These are phyloP conservation scores for Cryptococcus neoformans DNA, from an alignment of 1,284 basidiomycete species.

Conservation along the genomic window DNA sequence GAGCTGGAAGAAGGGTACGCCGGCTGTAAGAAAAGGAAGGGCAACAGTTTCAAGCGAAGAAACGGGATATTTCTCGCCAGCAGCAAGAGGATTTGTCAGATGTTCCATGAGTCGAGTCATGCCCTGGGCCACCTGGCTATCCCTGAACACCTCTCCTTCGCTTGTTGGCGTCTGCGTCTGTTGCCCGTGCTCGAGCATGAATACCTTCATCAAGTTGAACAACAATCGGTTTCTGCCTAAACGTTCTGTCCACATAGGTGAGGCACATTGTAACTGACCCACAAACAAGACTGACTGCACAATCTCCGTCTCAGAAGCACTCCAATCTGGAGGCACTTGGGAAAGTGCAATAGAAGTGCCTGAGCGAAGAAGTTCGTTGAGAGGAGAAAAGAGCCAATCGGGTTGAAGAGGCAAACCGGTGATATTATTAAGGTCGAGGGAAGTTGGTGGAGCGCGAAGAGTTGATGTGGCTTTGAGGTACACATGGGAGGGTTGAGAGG, in stretches of 20 bases:
- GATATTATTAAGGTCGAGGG: conserved; percentile 3
- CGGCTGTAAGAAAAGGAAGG: conserved; percentile 60
- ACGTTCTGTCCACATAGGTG: conserved; percentile 6
- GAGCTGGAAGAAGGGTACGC: conserved; percentile 81
- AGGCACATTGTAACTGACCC: conserved; percentile 43
- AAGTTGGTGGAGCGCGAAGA: conserved; percentile 36
- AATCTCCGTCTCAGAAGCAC: conserved; percentile 74
- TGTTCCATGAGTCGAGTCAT: conserved; percentile 59
- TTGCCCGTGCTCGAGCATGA: conserved; percentile 81
- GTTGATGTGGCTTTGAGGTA: conserved; percentile 49
- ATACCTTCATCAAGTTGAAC: conserved; percentile 85
- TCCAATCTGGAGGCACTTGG: conserved; percentile 67
- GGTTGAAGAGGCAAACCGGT: conserved; percentile 62
- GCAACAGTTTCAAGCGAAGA: conserved; percentile 61
- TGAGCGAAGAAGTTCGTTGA: conserved; percentile 79
- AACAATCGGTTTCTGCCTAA: conserved; percentile 44
- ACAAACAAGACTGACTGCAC: conserved; percentile 65
- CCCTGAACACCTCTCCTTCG: conserved; percentile 52
- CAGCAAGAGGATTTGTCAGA: conserved; percentile 49
- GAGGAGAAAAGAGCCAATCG: conserved; percentile 70
- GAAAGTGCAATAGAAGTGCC: conserved; percentile 70
- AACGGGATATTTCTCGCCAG: background rate
- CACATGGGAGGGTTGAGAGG: conserved; percentile 33
- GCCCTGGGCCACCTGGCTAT: conserved; percentile 55
- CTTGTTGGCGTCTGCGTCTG: conserved; percentile 50